Evolutionary conservation across 495 filamentous ascomycete species (phyloP).

Genomic region (Margaritispora aquatica): DNA sequence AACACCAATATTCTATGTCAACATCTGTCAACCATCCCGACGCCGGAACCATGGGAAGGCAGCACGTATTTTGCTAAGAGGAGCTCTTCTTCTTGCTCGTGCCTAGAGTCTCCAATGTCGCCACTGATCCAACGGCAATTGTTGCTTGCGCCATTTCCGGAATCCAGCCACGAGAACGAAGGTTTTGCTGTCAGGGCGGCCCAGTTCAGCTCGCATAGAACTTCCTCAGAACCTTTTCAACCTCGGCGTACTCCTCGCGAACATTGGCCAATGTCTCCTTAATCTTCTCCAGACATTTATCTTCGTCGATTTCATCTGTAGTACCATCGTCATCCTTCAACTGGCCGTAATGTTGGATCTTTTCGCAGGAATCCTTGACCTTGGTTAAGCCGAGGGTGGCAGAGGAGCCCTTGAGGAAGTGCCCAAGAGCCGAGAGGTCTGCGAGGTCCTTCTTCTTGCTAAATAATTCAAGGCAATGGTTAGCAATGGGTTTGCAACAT

Average conservation of each 20-base stretch:
- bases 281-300: constrained; percentile 61
- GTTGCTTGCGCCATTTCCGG: constrained; percentile 12
- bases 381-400: constrained; percentile 90
- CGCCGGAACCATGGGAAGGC: constrained; percentile 20
- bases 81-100: constrained; percentile 15
- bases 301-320: constrained; percentile 52
- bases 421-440: constrained; percentile 74
- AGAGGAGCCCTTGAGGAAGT: constrained; percentile 98
- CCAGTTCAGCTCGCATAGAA: constrained; percentile 41
- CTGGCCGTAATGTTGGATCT: constrained; percentile 90
- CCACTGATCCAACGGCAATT: constrained; percentile 8
- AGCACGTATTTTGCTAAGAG: constrained; percentile 20
- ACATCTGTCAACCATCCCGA: constrained; percentile 9
- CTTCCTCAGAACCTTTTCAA: constrained; percentile 60
- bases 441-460: constrained; percentile 56
- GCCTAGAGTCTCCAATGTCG: constrained; percentile 21
- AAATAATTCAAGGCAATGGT: not conserved
- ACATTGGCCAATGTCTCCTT: constrained; percentile 60
- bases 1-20: constrained; percentile 13
- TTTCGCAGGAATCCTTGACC: constrained; percentile 88
- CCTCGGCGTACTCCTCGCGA: constrained; percentile 71
- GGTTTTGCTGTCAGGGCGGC: not conserved
- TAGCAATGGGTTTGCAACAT: not conserved
- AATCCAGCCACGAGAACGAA: constrained; percentile 20
- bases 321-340: constrained; percentile 71